Evolutionary conservation across 768 basidiomycete genomes (phyloP), one percentile per base, ranked within the genome.

Genomic region (Hygrophorus russula): DNA sequence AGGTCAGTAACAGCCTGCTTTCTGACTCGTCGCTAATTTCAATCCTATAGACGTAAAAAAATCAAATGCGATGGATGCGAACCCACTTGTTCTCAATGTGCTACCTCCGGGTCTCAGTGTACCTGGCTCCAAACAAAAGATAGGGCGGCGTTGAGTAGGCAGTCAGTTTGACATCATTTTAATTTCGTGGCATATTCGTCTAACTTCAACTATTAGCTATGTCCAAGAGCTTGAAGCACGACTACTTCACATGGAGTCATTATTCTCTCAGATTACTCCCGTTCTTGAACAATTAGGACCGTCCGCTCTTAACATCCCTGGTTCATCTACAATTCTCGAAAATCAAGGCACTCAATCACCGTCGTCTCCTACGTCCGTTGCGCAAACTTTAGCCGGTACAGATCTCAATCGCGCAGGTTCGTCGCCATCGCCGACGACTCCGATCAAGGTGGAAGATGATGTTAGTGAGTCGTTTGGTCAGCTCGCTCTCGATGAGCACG

Each of bases 71-170:
- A 91, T 65, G 88, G 88, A 50, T 74, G 68, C 53, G 88, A 91
- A 57, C 88, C 88, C 10, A 82, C 80, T 9, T 91, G 88, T 53
- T 81, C 84, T 0, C 88, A 90, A 55, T 91, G 88, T 56, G 58
- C 74, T 13, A 65, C 75, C 34, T 82, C 85, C 5, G 78, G 76
- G 36, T 81, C 83, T 0, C 75, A 79, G 52, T 91, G 88, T 56
- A 86, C 83, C 35, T 91, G 88, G 88, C 68, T 89, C 34, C 88
- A 91, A 63, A 91, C 88, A 5, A 90, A 88, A 65, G 88, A 91
- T 62, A 78, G 88, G 54, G 88, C 88, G 17, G 88, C 88, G 4
- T 65, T 90, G 49, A 91, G 89, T 57, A 72, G 88, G 69, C 88
- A 91, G 88, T 91, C 58, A 50, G 88, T 71, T 47, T 39, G 41